Evolutionary conservation across 371 early-diverging fungal species (phyloP).

Genomic region (Mucor piriformis): DNA sequence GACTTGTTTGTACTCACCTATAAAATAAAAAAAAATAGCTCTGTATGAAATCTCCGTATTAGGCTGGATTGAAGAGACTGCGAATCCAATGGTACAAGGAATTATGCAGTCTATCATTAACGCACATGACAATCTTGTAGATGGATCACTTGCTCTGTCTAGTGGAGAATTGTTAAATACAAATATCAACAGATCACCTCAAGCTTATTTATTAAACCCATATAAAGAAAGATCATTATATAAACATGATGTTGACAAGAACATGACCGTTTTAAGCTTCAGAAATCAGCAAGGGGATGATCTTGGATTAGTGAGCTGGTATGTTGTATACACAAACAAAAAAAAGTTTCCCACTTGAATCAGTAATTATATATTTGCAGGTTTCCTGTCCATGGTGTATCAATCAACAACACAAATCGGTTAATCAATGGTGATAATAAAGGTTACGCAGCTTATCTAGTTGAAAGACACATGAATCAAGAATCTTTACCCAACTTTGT

Average conservation of each 20-base stretch:
- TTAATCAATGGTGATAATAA: slow-evolving; percentile 71
- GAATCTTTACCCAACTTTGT: slow-evolving; percentile 40
- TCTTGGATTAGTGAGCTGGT: slow-evolving; percentile 47
- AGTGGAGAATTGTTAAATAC: slow-evolving; percentile 51
- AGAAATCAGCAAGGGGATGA: slow-evolving; percentile 27
- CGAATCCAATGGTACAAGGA: slow-evolving; percentile 57
- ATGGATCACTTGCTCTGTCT: slow-evolving; percentile 33
- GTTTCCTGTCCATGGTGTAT: slow-evolving; percentile 69
- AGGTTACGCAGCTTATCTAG: slow-evolving; percentile 61
- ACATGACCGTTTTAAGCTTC: slow-evolving; percentile 49
- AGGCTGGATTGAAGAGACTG: slow-evolving; percentile 53
- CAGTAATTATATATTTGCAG: slow-evolving; percentile 32
- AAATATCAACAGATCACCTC: slow-evolving; percentile 61
- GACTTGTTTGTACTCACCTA: background rate
- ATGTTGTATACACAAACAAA: background rate
- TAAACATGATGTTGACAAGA: slow-evolving; percentile 57
- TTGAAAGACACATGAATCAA: slow-evolving; percentile 44
- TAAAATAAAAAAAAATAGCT: slow-evolving; percentile 12
- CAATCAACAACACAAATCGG: slow-evolving; percentile 59
- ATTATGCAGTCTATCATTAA: slow-evolving; percentile 53
- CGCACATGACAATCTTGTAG: slow-evolving; percentile 56
- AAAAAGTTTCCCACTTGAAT: too few relatives aligned
- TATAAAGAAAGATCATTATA: slow-evolving; percentile 54
- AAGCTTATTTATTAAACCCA: slow-evolving; percentile 63
- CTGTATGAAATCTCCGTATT: slow-evolving; percentile 39